phyloP scores from a whole-genome alignment of 768 basidiomycete species.

The Piloderma croceum region DNA sequence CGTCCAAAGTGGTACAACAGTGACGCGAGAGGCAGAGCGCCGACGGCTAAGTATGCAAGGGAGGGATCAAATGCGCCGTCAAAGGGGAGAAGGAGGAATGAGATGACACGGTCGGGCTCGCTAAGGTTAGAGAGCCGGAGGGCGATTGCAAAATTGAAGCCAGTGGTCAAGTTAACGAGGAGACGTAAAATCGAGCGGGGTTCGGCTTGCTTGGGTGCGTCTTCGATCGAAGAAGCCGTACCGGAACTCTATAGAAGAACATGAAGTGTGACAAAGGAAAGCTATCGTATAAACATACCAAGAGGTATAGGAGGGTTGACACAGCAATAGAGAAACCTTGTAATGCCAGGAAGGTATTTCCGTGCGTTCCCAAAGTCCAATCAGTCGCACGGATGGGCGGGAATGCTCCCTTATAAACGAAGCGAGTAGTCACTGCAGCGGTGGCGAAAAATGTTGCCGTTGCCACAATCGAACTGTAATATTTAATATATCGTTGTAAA shows the following conservation, averaged over 20 bases:
- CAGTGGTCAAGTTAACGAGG: constrained; percentile 36
- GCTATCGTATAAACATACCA: constrained; percentile 26
- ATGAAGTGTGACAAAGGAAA: too few relatives aligned
- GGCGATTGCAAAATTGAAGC: constrained; percentile 48
- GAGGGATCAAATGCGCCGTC: constrained; percentile 51
- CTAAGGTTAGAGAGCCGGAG: constrained; percentile 50
- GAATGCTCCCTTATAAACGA: constrained; percentile 28
- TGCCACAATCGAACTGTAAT: constrained; percentile 51
- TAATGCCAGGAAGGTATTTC: constrained; percentile 31
- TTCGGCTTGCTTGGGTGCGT: constrained; percentile 7
- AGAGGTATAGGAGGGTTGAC: constrained; percentile 23
- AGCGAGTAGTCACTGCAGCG: constrained; percentile 39
- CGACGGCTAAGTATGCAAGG: constrained; percentile 46
- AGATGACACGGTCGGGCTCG: constrained; percentile 42
- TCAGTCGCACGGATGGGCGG: constrained; percentile 28
- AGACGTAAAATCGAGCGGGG: constrained; percentile 26
- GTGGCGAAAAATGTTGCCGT: constrained; percentile 49
- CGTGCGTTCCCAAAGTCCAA: constrained; percentile 37
- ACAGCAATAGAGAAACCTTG: constrained; percentile 36
- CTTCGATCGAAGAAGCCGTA: too few relatives aligned
- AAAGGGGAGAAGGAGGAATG: constrained; percentile 48
- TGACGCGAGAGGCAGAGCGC: constrained; percentile 44
- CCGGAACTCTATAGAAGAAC: too few relatives aligned
- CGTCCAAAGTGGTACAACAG: constrained; percentile 39
- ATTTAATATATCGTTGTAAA: too few relatives aligned